These are phyloP conservation scores for Cladosporium colombiae DNA, from an alignment of 2,329 filamentous ascomycete species.

Conservation along the genomic window DNA sequence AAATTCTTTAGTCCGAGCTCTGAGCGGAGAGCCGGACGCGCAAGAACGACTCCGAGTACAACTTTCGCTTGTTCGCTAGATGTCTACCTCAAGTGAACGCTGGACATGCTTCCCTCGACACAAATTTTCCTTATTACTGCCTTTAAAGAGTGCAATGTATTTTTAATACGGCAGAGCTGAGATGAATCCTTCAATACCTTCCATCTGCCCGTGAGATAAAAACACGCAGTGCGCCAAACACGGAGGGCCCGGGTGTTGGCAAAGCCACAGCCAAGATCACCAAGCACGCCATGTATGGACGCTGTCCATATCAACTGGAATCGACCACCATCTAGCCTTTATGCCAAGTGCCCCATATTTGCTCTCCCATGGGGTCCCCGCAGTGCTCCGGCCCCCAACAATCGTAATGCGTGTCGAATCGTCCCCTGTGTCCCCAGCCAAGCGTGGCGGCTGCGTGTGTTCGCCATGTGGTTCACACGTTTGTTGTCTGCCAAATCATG, in stretches of 20 bases:
- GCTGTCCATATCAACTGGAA: not conserved
- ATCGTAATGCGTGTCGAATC: not conserved
- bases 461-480: constrained; percentile 4
- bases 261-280: constrained; percentile 4
- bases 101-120: not conserved
- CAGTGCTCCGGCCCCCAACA: not conserved
- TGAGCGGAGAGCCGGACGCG: not conserved
- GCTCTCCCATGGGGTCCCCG: not conserved
- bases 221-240: not conserved
- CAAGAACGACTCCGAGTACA: not conserved
- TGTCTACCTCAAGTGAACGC: not conserved
- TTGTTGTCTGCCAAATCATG: not conserved
- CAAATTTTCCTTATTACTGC: not conserved
- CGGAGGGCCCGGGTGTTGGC: not conserved
- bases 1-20: not conserved
- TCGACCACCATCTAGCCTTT: not conserved
- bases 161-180: not conserved
- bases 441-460: not conserved
- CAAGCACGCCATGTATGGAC: not conserved
- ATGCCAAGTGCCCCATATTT: not conserved
- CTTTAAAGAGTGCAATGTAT: not conserved
- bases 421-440: not conserved
- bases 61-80: not conserved
- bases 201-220: not conserved
- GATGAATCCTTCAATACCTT: not conserved